These are phyloP conservation scores for Termitomyces sp. DNA, from an alignment of 768 basidiomycete species.

Conservation along the genomic window DNA sequence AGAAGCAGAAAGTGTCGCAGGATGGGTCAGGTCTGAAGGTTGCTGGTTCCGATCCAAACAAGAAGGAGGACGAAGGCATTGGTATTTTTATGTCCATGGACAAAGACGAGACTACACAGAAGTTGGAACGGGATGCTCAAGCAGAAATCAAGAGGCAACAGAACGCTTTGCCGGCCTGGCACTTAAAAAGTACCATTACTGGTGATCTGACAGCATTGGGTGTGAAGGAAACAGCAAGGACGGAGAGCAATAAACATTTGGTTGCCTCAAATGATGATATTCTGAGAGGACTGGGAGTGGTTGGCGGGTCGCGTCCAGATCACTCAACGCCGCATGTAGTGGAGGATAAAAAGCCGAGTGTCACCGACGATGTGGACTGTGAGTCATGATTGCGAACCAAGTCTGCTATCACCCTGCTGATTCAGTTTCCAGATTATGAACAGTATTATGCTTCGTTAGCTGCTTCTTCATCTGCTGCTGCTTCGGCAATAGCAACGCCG, in stretches of 20 bases:
- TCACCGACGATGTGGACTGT: conserved; percentile 65
- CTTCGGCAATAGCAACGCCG: conserved; percentile 59
- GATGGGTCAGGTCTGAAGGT: conserved; percentile 59
- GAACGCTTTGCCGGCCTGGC: conserved; percentile 92
- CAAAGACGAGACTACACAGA: conserved; percentile 75
- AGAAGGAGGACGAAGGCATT: conserved; percentile 68
- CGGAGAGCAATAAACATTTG: conserved; percentile 25
- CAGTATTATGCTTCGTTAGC: conserved; percentile 79
- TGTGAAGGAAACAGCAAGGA: conserved; percentile 61
- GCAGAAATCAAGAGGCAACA: conserved; percentile 84
- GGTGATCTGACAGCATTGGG: conserved; percentile 88
- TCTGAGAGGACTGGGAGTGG: conserved; percentile 58
- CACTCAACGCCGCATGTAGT: conserved; percentile 14
- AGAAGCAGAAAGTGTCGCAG: conserved; percentile 50
- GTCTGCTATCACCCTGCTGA: neutral
- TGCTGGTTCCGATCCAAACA: conserved; percentile 60
- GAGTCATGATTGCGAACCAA: conserved; percentile 19
- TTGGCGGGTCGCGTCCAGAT: conserved; percentile 39
- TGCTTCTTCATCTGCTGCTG: conserved; percentile 48
- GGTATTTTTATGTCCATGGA: conserved; percentile 87
- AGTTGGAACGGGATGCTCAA: conserved; percentile 70
- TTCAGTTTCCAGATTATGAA: conserved; percentile 53
- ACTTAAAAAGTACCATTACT: conserved; percentile 91
- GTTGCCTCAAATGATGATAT: conserved; percentile 64
- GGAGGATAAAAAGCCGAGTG: conserved; percentile 22